Base-by-base conservation (phyloP, 2,329 filamentous ascomycete species). In the Fusarium pilosicola region DNA sequence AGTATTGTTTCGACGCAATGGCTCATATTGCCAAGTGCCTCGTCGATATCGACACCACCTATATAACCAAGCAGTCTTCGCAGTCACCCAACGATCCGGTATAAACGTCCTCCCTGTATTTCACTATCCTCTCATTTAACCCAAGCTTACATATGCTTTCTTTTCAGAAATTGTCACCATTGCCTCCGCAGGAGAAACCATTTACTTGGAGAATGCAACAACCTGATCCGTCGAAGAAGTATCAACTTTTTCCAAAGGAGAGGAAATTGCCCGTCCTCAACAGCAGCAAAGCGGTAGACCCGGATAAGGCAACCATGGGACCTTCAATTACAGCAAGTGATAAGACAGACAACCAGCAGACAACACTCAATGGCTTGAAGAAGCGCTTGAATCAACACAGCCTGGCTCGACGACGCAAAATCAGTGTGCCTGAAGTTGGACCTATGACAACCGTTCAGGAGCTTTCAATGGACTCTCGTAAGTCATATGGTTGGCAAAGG, bases 381-480 rank as follows among this genome's bases (percentile, higher is more conserved):
- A 82, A 88, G 67, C 86, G 88, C 63, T 84, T 89, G 77, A 91
- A 89, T 79, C 88, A 90, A 74, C 86, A 88, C 77, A 88, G 85
- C 73, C 81, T 89, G 65, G 85, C 82, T 56, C 85, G 90, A 70
- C 86, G 90, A 75, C 87, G 90, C 71, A 93, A 93, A 78, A 84
- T 89, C 74, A 92, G 88, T 80, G 87, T 91, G 20, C 88, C 89
- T 15, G 91, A 93, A 70, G 80, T 92, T 55, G 90, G 89, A 5
- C 89, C 89, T 39, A 91, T 92, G 90, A 91, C 90, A 10, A 92
- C 90, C 4, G 90, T 92, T 20, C 90, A 92, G 72, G 91, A 92
- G 78, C 82, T 87, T 55, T 81, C 89, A 58, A 92, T 93, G 90
- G 91, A 93, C 81, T 93, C 91, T 76, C 91, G 91, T 93, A 85